These are phyloP conservation scores for Chrysanthemum lavandulifolium DNA, from an alignment of 129 eudicot species.

Conservation along the genomic window DNA sequence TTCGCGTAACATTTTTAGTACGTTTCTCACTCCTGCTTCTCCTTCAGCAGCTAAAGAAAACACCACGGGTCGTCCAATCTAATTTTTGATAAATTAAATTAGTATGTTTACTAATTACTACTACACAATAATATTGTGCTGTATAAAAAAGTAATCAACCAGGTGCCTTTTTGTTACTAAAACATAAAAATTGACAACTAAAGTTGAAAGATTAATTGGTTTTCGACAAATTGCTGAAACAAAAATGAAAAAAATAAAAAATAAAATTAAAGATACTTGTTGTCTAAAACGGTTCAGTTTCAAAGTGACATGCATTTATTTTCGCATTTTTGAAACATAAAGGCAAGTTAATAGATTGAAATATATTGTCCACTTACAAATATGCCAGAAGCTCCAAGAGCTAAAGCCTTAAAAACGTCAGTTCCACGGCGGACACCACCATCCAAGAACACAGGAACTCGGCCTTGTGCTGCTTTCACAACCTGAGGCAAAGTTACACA, in stretches of 20 bases:
- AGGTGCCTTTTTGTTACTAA: neutral
- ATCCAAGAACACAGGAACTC: conserved; percentile 89
- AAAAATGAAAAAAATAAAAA: no score
- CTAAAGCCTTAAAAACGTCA: conserved; percentile 92
- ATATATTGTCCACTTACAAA: conserved; percentile 55
- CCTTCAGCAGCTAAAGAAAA: conserved; percentile 94
- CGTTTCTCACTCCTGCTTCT: conserved; percentile 84
- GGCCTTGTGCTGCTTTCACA: conserved; percentile 94
- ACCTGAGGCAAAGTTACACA: conserved; percentile 39
- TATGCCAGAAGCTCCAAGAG: conserved; percentile 92
- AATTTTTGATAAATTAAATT: conserved; percentile 3
- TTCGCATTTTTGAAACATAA: no score
- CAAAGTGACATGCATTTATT: no score
- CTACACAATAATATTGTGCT: neutral
- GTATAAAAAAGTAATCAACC: neutral
- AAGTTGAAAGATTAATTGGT: neutral
- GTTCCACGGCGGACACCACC: conserved; percentile 99
- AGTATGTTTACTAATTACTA: neutral
- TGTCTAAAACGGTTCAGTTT: no score
- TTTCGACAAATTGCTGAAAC: no score
- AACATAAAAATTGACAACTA: neutral
- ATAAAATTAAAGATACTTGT: no score
- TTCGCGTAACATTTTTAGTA: conserved; percentile 84
- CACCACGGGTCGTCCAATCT: conserved; percentile 88
- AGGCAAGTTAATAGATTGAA: no score